Evolutionary conservation across 169 alveolate species (phyloP), one percentile per base, ranked within the genome.

Genomic region (Cystoisospora suis): DNA sequence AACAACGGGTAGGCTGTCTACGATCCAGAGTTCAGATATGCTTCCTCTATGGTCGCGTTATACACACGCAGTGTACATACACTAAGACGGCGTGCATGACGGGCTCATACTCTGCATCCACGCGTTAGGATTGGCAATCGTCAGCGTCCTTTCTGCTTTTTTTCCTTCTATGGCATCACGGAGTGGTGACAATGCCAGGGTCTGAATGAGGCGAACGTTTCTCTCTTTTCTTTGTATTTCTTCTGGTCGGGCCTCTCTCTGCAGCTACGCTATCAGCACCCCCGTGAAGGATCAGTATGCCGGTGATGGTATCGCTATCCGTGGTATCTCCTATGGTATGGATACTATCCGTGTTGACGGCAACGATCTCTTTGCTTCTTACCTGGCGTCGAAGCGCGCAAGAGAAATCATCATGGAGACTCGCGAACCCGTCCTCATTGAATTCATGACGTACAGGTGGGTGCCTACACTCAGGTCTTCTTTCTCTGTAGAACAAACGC

Each of bases 261-360:
- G 65, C 85, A 87, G 77, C 45, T 81, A 81, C 69, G 93, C 90
- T 20, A 89, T 89, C 42, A 49, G 86, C 49, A 98, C 99, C 0
- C 98, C 98, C n/a, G 97, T 96, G 59, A 95, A 94, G 77, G 99
- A 98, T 90, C 98, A 98, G 95, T 98, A 95, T 88, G 96, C 97
- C 70, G 99, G 99, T 27, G 99, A 97, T 88, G 99, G 99, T 44
- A 97, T 98, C 23, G 99, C 98, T 44, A 98, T 96, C 56, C 94
- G 99, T 59, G 99, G 99, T 29, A 93, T 97, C 36, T 97, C 98
- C n/a, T 97, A 97, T 90, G 99, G 99, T 23, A 95, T 97, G 93
- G 96, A 96, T 58, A 95, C 90, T 98, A 3, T 89, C 44, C 81
- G 85, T 81, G 96, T 95, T n/a, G 98, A 97, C 88, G 91, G 93